A percentile compares a stretch with the other conserved stretches of the same genome.
phyloP scores from a whole-genome alignment of 1,139 yeast species.

The Saccharomyces pastorianus region DNA sequence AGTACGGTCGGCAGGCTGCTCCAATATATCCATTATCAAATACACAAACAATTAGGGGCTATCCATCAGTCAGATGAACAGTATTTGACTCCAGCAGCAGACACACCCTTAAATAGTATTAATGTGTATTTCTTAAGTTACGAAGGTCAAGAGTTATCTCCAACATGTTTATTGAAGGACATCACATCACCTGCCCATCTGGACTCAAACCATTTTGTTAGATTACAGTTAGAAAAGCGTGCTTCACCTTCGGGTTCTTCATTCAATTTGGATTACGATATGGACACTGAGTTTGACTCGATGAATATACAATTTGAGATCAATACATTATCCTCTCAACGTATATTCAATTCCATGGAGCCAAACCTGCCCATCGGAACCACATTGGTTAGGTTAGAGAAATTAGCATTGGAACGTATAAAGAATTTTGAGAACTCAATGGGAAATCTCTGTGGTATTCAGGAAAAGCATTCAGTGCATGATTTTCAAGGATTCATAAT shows the following conservation, averaged over 20 bases:
- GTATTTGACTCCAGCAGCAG: no score
- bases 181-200: conserved; percentile 8
- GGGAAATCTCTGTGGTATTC: conserved; percentile 13
- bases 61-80: no score
- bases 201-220: conserved; percentile 9
- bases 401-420: not conserved
- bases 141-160: conserved; percentile 7
- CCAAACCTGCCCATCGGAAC: conserved; percentile 11
- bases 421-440: not conserved
- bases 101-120: not conserved
- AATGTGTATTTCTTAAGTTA: conserved; percentile 7
- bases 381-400: conserved; percentile 9
- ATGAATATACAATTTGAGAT: conserved; percentile 17
- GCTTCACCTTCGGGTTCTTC: conserved; percentile 3
- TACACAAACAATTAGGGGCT: no score
- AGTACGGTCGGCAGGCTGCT: no score
- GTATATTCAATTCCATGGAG: conserved; percentile 3
- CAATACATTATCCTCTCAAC: conserved; percentile 1
- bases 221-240: conserved; percentile 13
- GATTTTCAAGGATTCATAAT: conserved; percentile 21
- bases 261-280: conserved; percentile 12
- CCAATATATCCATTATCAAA: no score
- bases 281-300: conserved; percentile 13
- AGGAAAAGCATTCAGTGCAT: conserved; percentile 11
- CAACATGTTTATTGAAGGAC: conserved; percentile 10